Evolutionary conservation across 2,329 filamentous ascomycete species (phyloP).

Genomic region (Monosporascus sp.): DNA sequence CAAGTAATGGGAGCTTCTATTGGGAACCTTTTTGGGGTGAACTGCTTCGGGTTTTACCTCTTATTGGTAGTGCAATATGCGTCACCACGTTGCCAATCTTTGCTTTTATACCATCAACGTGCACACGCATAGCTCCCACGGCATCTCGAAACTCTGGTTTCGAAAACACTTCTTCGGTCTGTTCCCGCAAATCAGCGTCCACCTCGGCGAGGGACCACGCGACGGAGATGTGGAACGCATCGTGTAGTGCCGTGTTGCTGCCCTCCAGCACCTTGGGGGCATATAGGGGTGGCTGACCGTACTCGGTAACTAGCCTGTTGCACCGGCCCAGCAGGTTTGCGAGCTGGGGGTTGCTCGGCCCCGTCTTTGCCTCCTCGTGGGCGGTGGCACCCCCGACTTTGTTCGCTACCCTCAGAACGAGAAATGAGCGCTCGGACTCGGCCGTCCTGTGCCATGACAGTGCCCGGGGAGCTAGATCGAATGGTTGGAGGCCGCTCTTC

Average conservation of each 20-base stretch:
- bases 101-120: conserved; percentile 59
- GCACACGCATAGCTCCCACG: conserved; percentile 41
- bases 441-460: conserved; percentile 48
- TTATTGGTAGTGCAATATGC: conserved; percentile 34
- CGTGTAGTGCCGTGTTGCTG: conserved; percentile 17
- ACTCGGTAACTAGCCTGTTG: conserved; percentile 56
- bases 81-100: conserved; percentile 71
- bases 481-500: conserved; percentile 33
- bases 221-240: conserved; percentile 81
- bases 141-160: conserved; percentile 14
- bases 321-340: conserved; percentile 59
- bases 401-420: conserved; percentile 63
- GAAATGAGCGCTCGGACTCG: conserved; percentile 70
- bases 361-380: not conserved
- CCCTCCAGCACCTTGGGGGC: conserved; percentile 16
- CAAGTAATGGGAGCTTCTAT: no score
- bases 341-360: conserved; percentile 44
- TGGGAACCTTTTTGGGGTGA: no score
- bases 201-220: conserved; percentile 70
- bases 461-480: conserved; percentile 33
- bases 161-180: conserved; percentile 29
- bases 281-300: conserved; percentile 70
- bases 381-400: conserved; percentile 10
- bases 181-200: conserved; percentile 33
- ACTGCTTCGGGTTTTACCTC: not conserved